A percentile compares a stretch with the other conserved stretches of the same genome.
These are phyloP conservation scores for Barnettozyma vustinii DNA, from an alignment of 805 yeast species.

Conservation along the genomic window DNA sequence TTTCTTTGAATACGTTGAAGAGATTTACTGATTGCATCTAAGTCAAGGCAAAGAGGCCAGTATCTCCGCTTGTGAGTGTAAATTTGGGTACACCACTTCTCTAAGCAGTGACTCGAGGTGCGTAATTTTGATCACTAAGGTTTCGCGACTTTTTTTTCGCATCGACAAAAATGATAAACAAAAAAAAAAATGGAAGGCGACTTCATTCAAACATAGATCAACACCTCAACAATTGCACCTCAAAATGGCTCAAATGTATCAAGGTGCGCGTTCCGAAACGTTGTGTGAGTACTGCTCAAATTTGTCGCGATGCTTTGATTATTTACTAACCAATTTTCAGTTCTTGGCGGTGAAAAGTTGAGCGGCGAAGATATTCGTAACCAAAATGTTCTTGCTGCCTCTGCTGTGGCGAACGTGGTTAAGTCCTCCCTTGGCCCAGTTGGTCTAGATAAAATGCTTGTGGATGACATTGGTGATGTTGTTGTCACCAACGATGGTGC, in stretches of 20 bases:
- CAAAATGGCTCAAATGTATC: conserved; percentile 56
- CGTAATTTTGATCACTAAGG: conserved; percentile 18
- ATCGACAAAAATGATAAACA: not conserved
- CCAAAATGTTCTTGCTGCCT: conserved; percentile 95
- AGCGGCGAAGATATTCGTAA: conserved; percentile 95
- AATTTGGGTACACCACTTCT: not conserved
- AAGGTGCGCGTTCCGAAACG: conserved; percentile 85
- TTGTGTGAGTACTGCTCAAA: conserved; percentile 42
- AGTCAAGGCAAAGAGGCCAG: not conserved
- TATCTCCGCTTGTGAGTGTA: not conserved
- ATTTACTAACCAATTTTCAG: conserved; percentile 22
- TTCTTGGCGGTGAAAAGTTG: conserved; percentile 92
- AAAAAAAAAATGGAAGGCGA: conserved; percentile 6
- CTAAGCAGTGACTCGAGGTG: not conserved
- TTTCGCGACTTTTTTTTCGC: conserved; percentile 6
- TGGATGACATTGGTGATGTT: conserved; percentile 98
- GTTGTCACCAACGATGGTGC: conserved; percentile 99
- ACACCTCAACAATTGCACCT: not conserved
- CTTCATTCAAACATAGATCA: not conserved
- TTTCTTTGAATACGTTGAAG: not conserved
- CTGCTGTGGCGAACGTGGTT: conserved; percentile 96
- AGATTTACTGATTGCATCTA: not conserved
- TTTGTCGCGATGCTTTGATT: not conserved
- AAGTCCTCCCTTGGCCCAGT: conserved; percentile 97
- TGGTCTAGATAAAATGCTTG: conserved; percentile 96